Evolutionary conservation across 2,329 filamentous ascomycete species (phyloP).

Genomic region (Beauveria rudraprayagi): DNA sequence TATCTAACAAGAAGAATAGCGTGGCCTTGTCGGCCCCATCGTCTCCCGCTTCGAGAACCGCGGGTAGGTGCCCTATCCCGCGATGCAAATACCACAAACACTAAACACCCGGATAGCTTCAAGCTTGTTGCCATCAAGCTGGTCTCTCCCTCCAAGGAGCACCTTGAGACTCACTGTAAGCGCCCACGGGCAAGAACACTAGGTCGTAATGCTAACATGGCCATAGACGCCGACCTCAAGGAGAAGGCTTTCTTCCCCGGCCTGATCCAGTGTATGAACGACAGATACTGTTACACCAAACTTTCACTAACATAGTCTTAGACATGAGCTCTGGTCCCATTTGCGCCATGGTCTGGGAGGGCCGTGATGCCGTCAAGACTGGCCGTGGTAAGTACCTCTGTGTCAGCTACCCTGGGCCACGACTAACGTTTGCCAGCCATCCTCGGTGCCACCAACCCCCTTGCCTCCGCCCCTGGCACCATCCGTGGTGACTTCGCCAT

Average conservation of each 20-base stretch:
- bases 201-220: conserved; percentile 18
- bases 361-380: conserved; percentile 97
- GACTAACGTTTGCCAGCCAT: conserved; percentile 47
- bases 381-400: conserved; percentile 62
- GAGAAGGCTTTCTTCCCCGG: conserved; percentile 96
- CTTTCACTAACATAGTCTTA: conserved; percentile 29
- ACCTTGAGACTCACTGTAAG: conserved; percentile 93
- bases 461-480: conserved; percentile 88
- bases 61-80: conserved; percentile 49
- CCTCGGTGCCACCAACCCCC: conserved; percentile 98
- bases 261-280: conserved; percentile 74
- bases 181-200: conserved; percentile 13
- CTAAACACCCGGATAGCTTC: conserved; percentile 52
- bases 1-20: conserved; percentile 44
- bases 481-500: conserved; percentile 93
- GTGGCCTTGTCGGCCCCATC: conserved; percentile 96
- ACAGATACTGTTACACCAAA: neutral
- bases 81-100: neutral
- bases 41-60: conserved; percentile 96
- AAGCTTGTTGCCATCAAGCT: conserved; percentile 99
- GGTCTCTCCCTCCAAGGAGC: conserved; percentile 76
- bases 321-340: conserved; percentile 98
- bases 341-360: conserved; percentile 99
- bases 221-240: conserved; percentile 70
- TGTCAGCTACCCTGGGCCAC: conserved; percentile 3